These are phyloP conservation scores for Nakataea oryzae DNA, from an alignment of 2,329 filamentous ascomycete genomes.

Conservation along the genomic window DNA sequence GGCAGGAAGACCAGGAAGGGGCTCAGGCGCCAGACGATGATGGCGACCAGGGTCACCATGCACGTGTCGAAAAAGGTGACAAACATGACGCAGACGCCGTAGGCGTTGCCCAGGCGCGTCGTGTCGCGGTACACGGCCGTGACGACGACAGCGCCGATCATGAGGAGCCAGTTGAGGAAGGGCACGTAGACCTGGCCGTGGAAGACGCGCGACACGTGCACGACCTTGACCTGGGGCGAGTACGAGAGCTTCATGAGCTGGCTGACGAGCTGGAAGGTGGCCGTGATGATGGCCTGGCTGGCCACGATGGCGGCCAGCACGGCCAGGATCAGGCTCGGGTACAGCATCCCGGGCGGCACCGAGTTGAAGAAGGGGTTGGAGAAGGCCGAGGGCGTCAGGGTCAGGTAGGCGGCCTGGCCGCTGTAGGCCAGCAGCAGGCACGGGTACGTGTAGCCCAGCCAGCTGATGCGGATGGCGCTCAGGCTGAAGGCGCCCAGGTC, in stretches of 20 bases:
- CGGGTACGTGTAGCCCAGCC: conserved; percentile 57
- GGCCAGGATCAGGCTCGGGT: conserved; percentile 54
- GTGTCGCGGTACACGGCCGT: conserved; percentile 56
- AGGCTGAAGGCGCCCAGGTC: conserved; percentile 64
- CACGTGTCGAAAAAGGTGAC: conserved; percentile 71
- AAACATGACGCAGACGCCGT: conserved; percentile 70
- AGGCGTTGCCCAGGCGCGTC: conserved; percentile 60
- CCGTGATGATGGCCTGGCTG: conserved; percentile 67
- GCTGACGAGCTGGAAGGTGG: conserved; percentile 48
- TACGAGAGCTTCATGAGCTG: conserved; percentile 61
- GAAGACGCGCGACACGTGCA: conserved; percentile 58
- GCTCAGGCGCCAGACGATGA: conserved; percentile 58
- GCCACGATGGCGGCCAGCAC: conserved; percentile 63
- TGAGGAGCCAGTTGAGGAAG: conserved; percentile 63
- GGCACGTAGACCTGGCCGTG: conserved; percentile 69
- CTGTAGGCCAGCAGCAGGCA: conserved; percentile 53
- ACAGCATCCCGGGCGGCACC: conserved; percentile 56
- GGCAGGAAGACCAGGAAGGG: conserved; percentile 48
- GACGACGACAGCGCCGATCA: conserved; percentile 61
- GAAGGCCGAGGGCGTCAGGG: conserved; percentile 41
- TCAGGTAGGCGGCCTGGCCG: conserved; percentile 65
- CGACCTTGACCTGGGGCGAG: conserved; percentile 62
- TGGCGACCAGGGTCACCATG: conserved; percentile 61
- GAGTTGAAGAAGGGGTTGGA: conserved; percentile 66
- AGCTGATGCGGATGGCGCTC: conserved; percentile 59